phyloP scores from a whole-genome alignment of 306 rosid species.

The Corylus avellana region DNA sequence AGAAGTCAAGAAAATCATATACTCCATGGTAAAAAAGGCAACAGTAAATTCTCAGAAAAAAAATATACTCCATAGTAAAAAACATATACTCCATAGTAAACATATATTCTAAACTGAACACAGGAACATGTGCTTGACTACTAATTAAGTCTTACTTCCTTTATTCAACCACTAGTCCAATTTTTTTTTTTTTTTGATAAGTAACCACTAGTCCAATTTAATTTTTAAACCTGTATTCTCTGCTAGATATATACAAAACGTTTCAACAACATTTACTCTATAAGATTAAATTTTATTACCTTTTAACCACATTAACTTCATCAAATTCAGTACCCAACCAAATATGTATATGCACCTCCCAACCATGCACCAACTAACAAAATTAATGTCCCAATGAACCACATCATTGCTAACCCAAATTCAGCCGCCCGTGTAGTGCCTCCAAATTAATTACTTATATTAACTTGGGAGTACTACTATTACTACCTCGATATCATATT shows the following conservation, averaged over 20 bases:
- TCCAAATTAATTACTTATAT: too few relatives aligned
- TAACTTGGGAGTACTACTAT: too few relatives aligned
- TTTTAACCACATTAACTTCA: background rate
- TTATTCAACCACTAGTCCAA: background rate
- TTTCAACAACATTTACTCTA: background rate
- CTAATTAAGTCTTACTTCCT: background rate
- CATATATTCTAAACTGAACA: background rate
- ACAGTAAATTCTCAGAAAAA: constrained; percentile 12
- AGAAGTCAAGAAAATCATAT: constrained; percentile 56
- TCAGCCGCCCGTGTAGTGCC: too few relatives aligned
- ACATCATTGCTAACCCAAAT: too few relatives aligned
- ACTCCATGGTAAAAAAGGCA: background rate
- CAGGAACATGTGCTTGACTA: background rate
- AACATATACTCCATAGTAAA: background rate
- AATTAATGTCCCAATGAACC: too few relatives aligned
- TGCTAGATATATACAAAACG: background rate
- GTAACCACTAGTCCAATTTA: background rate
- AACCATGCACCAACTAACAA: too few relatives aligned
- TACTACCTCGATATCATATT: too few relatives aligned
- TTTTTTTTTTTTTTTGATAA: too few relatives aligned
- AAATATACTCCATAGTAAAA: constrained; percentile 8
- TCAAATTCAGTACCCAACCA: background rate
- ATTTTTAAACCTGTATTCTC: background rate
- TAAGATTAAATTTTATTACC: background rate
- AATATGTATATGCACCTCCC: background rate